phyloP scores from a whole-genome alignment of 495 filamentous ascomycete species.

The Neurospora sublineolata region DNA sequence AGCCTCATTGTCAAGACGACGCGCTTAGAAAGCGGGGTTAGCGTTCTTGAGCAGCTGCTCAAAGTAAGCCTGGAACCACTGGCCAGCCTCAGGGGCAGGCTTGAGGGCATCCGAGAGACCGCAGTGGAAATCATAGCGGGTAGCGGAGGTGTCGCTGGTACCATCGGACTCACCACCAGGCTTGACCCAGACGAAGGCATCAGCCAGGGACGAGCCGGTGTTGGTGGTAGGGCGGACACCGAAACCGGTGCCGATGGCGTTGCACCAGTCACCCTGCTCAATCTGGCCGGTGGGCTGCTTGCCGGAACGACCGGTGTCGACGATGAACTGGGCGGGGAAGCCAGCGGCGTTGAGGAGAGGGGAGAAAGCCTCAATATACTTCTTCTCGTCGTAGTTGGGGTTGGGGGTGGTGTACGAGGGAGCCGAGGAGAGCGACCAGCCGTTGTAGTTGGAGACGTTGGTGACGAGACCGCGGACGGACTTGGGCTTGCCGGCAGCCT shows the following conservation, averaged over 20 bases:
- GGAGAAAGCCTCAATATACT: constrained; percentile 54
- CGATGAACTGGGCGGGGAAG: constrained; percentile 61
- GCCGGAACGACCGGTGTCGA: constrained; percentile 56
- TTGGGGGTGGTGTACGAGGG: constrained; percentile 34
- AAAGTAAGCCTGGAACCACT: constrained; percentile 75
- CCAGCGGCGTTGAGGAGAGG: constrained; percentile 50
- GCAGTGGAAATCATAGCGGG: constrained; percentile 62
- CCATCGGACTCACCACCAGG: constrained; percentile 75
- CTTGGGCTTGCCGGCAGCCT: constrained; percentile 49
- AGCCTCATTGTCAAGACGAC: background rate
- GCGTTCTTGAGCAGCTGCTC: constrained; percentile 58
- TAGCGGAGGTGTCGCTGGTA: constrained; percentile 49
- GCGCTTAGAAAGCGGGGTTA: constrained; percentile 41
- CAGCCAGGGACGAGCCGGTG: constrained; percentile 50
- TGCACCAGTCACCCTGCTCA: constrained; percentile 77
- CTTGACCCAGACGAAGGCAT: constrained; percentile 80
- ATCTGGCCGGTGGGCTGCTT: constrained; percentile 52
- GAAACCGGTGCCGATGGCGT: constrained; percentile 62
- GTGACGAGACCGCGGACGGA: constrained; percentile 62
- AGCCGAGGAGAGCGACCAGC: constrained; percentile 32
- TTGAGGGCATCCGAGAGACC: constrained; percentile 45
- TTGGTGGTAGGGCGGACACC: constrained; percentile 55
- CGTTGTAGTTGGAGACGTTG: constrained; percentile 76
- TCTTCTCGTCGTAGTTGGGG: constrained; percentile 56
- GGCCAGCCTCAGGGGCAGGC: constrained; percentile 68